Evolutionary conservation across 139 green algal genomes (phyloP), one percentile per base, ranked within the genome.

Genomic region (Tetradesmus lagerheimii): DNA sequence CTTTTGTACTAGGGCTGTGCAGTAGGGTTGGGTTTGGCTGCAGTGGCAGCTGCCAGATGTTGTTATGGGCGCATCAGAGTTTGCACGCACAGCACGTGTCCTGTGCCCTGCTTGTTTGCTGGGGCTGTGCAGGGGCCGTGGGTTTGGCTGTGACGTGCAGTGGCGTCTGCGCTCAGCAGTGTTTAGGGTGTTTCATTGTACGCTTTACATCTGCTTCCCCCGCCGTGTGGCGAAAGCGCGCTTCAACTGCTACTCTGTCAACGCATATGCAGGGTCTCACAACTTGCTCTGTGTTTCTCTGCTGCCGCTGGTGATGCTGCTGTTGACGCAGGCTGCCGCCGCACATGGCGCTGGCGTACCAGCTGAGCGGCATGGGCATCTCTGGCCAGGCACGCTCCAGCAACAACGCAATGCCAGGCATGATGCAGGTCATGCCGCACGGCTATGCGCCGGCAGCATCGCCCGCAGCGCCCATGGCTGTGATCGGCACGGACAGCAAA

Each of bases 321-420:
- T 12, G 43, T 27, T 74, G 71, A 18, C 38, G 85, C 71, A 76
- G 85, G 16, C 43, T 89, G 29, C 71, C 87, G 8, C 87, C 87
- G 3, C 87, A 91, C 35, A 87, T 91, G 87, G 87, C 87, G 15
- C 39, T 91, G 35, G 87, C 87, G 4, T 91, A 91, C 50, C 87
- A 91, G 78, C 78, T 91, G 18, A 38, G 71, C 20, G 62, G 62
- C 87, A 91, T 91, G 87, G 31, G 50, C 38, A 66, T 91, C 16
- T 62, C 37, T 27, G 78, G 53, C 18, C 37, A 39, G 8, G 27
- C 87, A 47, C 77, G 77, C 37, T 50, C 86, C 8, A 80, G 43
- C 43, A 41, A 39, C 83, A 88, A 35, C n/a, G 15, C 39, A 16
- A 37, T 82, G 71, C 67, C 67, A 31, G 76, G 76, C 76, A 86